Evolutionary conservation across 306 rosid species (phyloP).

Genomic region (Cucurbita argyrosperma): DNA sequence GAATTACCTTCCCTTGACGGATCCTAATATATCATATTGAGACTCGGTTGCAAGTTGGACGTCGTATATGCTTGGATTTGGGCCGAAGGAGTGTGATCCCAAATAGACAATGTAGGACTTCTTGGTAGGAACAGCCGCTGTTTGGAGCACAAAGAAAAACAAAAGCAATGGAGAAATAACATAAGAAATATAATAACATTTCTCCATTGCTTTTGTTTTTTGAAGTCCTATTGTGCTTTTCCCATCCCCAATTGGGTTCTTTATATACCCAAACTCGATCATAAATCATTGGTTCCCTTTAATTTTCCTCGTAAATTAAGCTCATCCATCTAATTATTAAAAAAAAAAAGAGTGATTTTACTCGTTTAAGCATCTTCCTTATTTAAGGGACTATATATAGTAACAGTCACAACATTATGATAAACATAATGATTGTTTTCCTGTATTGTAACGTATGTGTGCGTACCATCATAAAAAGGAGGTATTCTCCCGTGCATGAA

Average conservation of each 20-base stretch:
- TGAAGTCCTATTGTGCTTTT: neutral
- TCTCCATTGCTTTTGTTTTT: neutral
- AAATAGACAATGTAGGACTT: slow-evolving; percentile 45
- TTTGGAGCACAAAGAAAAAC: slow-evolving; percentile 17
- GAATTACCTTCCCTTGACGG: slow-evolving; percentile 34
- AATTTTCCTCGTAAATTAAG: neutral
- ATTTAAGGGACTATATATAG: no score
- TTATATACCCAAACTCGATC: no score
- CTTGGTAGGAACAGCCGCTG: slow-evolving; percentile 17
- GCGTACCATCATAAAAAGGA: no score
- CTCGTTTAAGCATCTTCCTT: no score
- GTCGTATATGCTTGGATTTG: neutral
- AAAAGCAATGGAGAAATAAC: slow-evolving; percentile 12
- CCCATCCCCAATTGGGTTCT: neutral
- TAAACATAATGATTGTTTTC: no score
- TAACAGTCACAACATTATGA: no score
- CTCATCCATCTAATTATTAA: neutral
- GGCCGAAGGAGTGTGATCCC: slow-evolving; percentile 36
- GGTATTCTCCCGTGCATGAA: no score
- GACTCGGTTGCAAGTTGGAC: slow-evolving; percentile 12
- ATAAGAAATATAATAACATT: neutral
- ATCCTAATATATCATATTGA: slow-evolving; percentile 25
- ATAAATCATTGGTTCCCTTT: neutral
- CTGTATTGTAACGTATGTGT: no score
- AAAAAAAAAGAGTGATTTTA: no score